Evolutionary conservation across 2,329 filamentous ascomycete species (phyloP).

Genomic region (Tolypocladium inflatum): DNA sequence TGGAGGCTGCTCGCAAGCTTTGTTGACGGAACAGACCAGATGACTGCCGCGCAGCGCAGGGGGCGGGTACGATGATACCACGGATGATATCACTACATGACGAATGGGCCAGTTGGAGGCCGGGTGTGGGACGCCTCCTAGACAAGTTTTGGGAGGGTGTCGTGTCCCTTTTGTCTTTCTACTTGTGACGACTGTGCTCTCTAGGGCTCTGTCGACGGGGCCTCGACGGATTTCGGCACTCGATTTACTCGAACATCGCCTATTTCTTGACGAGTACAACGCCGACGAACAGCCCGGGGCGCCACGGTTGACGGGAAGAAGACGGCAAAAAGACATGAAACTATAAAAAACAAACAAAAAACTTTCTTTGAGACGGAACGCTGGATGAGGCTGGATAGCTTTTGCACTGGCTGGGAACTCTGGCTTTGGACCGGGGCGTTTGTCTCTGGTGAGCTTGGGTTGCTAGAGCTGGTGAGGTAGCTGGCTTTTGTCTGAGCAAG

Average conservation of each 20-base stretch:
- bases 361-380: conserved; percentile 13
- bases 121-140: not conserved
- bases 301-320: conserved; percentile 1
- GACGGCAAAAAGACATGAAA: conserved; percentile 14
- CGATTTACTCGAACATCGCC: not conserved
- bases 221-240: not conserved
- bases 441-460: not conserved
- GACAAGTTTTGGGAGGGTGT: not conserved
- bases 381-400: conserved; percentile 5
- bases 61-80: conserved; percentile 23
- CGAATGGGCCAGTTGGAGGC: conserved; percentile 1
- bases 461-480: conserved; percentile 3
- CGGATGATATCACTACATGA: conserved; percentile 24
- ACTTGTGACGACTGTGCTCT: not conserved
- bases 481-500: conserved; percentile 3
- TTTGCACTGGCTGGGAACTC: conserved; percentile 6
- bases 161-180: not conserved
- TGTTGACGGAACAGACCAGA: conserved; percentile 15
- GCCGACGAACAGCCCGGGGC: not conserved
- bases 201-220: not conserved
- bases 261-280: not conserved
- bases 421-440: not conserved
- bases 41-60: conserved; percentile 10
- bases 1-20: conserved; percentile 15
- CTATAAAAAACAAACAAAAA: conserved; percentile 16